phyloP scores from a whole-genome alignment of 306 rosid species.

The Pachyrhizus erosus region DNA sequence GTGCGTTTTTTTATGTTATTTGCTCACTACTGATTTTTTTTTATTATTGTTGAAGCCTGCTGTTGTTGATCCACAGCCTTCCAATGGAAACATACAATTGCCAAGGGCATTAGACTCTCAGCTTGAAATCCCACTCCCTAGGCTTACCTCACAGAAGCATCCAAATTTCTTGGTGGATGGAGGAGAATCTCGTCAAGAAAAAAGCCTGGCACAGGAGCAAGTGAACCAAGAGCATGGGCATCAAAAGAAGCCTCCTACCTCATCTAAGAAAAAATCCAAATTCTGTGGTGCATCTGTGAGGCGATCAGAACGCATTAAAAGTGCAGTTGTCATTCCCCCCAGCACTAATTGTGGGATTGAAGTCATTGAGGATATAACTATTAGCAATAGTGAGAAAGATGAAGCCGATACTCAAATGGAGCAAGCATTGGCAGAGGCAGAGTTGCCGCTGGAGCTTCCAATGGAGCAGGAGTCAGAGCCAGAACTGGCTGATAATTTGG shows the following conservation, averaged over 20 bases:
- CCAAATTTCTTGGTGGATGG: background rate
- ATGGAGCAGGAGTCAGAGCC: conserved; percentile 27
- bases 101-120: background rate
- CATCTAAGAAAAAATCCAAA: conserved; percentile 39
- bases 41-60: background rate
- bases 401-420: conserved; percentile 43
- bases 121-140: background rate
- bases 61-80: conserved; percentile 3
- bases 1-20: background rate
- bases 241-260: conserved; percentile 37
- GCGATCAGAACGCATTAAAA: conserved; percentile 65
- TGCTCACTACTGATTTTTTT: conserved; percentile 1
- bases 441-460: background rate
- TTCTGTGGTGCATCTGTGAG: conserved; percentile 34
- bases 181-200: conserved; percentile 1
- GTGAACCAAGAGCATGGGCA: conserved; percentile 9
- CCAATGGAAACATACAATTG: conserved; percentile 4
- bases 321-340: conserved; percentile 1
- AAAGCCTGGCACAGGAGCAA: conserved; percentile 1
- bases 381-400: conserved; percentile 49
- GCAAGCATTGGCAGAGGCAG: conserved; percentile 40
- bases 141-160: background rate
- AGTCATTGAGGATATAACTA: conserved; percentile 39
- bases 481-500: background rate
- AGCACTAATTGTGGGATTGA: conserved; percentile 24